Percentiles rank a stretch among this genome's conserved stretches.
These are phyloP conservation scores for Colletotrichum lupini DNA, from an alignment of 2,329 filamentous ascomycete species.

Conservation along the genomic window DNA sequence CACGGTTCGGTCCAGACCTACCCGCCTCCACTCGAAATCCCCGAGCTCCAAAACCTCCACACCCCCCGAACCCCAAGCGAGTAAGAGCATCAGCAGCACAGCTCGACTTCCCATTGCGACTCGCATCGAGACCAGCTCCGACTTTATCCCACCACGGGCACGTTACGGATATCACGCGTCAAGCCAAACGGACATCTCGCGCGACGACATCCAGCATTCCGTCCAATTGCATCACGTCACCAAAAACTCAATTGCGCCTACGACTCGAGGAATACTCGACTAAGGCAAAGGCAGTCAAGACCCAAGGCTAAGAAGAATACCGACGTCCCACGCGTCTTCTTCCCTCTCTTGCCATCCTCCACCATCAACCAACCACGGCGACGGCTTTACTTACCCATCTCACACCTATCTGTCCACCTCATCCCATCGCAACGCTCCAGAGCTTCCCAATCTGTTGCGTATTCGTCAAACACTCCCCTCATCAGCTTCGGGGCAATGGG, in stretches of 20 bases:
- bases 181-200: background rate
- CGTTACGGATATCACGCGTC: background rate
- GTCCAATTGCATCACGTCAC: background rate
- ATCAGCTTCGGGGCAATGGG: slow-evolving; percentile 35
- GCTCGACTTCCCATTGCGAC: background rate
- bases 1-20: slow-evolving; percentile 15
- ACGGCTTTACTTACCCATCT: background rate
- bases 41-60: slow-evolving; percentile 18
- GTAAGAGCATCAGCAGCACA: background rate
- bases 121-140: background rate
- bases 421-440: slow-evolving; percentile 5
- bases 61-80: slow-evolving; percentile 2
- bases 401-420: background rate
- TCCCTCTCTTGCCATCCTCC: background rate
- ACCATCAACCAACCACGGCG: background rate
- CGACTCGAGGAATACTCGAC: background rate
- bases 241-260: slow-evolving; percentile 9
- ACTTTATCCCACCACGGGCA: background rate
- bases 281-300: background rate
- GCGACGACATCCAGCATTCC: background rate
- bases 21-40: slow-evolving; percentile 9
- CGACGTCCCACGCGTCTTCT: background rate
- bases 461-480: background rate
- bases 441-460: slow-evolving; percentile 21
- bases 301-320: background rate